Evolutionary conservation across 768 basidiomycete species (phyloP).

Genomic region (Hypsizygus marmoreus): DNA sequence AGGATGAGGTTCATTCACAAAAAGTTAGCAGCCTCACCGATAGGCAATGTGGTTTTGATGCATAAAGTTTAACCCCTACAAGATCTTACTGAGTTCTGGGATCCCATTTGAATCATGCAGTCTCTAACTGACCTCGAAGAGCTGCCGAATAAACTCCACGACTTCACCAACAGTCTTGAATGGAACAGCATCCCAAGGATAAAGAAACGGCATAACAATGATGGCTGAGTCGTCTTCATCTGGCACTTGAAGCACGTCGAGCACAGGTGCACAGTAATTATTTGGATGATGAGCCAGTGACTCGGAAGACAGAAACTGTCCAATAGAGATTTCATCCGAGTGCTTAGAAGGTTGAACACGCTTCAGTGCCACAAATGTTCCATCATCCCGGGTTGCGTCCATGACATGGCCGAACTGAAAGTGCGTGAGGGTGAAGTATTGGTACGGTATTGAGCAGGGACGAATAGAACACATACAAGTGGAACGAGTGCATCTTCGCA

Average conservation of each 20-base stretch:
- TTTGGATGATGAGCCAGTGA: conserved; percentile 15
- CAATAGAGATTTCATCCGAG: conserved; percentile 34
- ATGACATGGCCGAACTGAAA: conserved; percentile 18
- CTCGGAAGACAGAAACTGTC: conserved; percentile 19
- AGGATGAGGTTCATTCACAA: background rate
- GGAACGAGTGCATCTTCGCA: no score
- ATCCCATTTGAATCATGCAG: conserved; percentile 15
- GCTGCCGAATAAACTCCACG: conserved; percentile 32
- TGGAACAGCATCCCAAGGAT: conserved; percentile 12
- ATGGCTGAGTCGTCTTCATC: conserved; percentile 18
- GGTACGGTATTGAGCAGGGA: no score
- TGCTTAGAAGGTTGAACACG: conserved; percentile 12
- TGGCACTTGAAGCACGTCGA: conserved; percentile 21
- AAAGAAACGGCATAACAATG: conserved; percentile 28
- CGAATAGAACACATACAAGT: no score
- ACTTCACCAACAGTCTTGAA: conserved; percentile 30
- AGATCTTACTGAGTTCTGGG: background rate
- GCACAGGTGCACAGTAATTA: conserved; percentile 39
- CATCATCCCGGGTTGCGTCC: conserved; percentile 36
- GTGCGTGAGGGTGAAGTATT: no score
- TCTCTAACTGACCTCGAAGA: conserved; percentile 32
- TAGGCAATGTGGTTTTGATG: conserved; percentile 32
- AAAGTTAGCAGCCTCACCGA: conserved; percentile 20
- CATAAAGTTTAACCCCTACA: conserved; percentile 36
- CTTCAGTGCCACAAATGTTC: conserved; percentile 31